These are phyloP conservation scores for Parastagonospora avenae DNA, from an alignment of 2,329 filamentous ascomycete genomes.

Conservation along the genomic window DNA sequence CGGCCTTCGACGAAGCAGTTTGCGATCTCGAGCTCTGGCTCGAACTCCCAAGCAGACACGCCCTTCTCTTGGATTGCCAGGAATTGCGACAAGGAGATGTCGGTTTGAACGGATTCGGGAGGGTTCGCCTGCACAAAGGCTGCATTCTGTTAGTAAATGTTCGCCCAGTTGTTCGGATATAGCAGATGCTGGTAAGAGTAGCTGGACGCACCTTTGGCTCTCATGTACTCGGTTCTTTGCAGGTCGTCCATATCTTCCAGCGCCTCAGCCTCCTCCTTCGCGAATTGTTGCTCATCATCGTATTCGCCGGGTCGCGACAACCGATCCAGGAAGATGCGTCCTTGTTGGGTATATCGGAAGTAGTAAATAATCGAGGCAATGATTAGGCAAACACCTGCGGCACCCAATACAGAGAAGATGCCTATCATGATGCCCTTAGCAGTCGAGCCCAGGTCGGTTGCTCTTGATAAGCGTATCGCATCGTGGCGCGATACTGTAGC, in stretches of 20 bases:
- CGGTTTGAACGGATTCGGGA: slow-evolving; percentile 91
- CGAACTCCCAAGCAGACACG: slow-evolving; percentile 99
- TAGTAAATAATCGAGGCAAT: slow-evolving; percentile 86
- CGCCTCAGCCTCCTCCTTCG: slow-evolving; percentile 91
- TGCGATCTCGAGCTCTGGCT: slow-evolving; percentile 97
- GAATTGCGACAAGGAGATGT: slow-evolving; percentile 97
- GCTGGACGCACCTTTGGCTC: slow-evolving; percentile 78
- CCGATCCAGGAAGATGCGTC: slow-evolving; percentile 90
- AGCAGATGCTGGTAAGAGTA: too few species aligned
- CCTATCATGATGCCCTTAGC: slow-evolving; percentile 89
- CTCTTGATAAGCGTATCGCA: slow-evolving; percentile 30
- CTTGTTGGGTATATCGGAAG: slow-evolving; percentile 86
- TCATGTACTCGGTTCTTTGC: slow-evolving; percentile 84
- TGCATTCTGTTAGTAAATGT: slow-evolving; percentile 47
- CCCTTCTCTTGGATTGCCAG: slow-evolving; percentile 99
- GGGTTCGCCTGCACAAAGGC: slow-evolving; percentile 94
- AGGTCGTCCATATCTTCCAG: slow-evolving; percentile 95
- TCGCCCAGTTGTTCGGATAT: background rate
- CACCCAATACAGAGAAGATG: slow-evolving; percentile 91
- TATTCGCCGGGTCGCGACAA: slow-evolving; percentile 94
- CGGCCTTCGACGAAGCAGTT: slow-evolving; percentile 97
- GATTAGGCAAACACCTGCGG: slow-evolving; percentile 80
- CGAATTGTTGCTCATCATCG: slow-evolving; percentile 95
- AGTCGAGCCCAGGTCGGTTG: slow-evolving; percentile 55
- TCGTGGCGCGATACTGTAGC: slow-evolving; percentile 27